Evolutionary conservation across 371 early-diverging fungal genomes (phyloP), one percentile per base, ranked within the genome.

Genomic region (Capniomyces stellatus): DNA sequence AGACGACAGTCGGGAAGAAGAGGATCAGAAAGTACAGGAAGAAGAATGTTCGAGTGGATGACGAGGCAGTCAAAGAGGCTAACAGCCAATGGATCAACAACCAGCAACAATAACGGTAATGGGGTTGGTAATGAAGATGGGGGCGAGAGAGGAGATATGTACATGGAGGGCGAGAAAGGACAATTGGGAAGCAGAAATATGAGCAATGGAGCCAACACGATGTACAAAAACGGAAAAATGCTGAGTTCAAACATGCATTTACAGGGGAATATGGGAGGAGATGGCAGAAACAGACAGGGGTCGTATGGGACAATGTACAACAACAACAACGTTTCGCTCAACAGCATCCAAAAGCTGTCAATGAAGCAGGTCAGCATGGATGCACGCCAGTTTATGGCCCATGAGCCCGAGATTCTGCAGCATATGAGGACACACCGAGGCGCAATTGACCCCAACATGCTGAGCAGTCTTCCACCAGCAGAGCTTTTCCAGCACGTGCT

Each of bases 361-460:
- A n/a, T n/a, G n/a, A n/a, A n/a, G n/a, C n/a, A n/a, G n/a, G n/a
- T n/a, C n/a, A n/a, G n/a, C n/a, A n/a, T n/a, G n/a, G n/a, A n/a
- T n/a, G n/a, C n/a, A n/a, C n/a, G n/a, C n/a, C n/a, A n/a, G n/a
- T 58, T 60, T 13, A 46, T 58, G 43, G 48, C 66, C 6, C 66
- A 66, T 21, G 59, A 62, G 50, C 64, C 67, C 18, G 62, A 67
- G 57, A 66, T 67, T 24, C 54, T 67, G 31, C 68, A 63, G 43
- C 63, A 83, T 61, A 71, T 87, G 56, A 77, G 80, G 25, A 72
- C 73, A 23, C 84, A 85, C 61, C 79, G 81, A 51, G 87, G 87
- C 43, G 84, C 83, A 8, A 82, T 87, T 0, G 85, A 84, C 56
- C 78, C 81, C 39, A 72, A 76, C 44, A 83, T 83, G 1, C 61